Evolutionary conservation across 1,139 yeast species (phyloP).

Genomic region (Arxiozyma slooffiae): DNA sequence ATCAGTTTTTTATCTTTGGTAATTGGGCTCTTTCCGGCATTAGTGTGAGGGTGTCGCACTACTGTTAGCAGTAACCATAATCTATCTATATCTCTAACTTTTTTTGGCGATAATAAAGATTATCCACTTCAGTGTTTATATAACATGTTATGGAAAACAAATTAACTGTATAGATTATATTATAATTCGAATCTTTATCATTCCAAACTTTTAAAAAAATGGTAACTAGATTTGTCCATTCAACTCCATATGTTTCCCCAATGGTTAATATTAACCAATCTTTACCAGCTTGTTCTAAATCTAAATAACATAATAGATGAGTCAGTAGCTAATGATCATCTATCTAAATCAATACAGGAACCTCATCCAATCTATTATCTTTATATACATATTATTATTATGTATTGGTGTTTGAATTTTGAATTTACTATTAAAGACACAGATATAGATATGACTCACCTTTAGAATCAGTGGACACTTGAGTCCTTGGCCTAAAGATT

Average conservation of each 20-base stretch:
- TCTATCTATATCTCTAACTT: not conserved
- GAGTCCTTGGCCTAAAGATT: slow-evolving; percentile 58
- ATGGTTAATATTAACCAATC: slow-evolving; percentile 45
- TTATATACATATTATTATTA: slow-evolving; percentile 19
- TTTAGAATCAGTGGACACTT: slow-evolving; percentile 49
- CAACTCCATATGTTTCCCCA: slow-evolving; percentile 60
- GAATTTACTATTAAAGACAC: slow-evolving; percentile 53
- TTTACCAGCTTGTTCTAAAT: slow-evolving; percentile 36
- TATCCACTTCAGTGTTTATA: not conserved
- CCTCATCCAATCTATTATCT: slow-evolving; percentile 36
- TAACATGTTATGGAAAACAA: not conserved
- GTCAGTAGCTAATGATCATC: slow-evolving; percentile 57
- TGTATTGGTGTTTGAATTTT: not conserved
- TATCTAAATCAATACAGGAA: slow-evolving; percentile 67
- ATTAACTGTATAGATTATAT: not conserved
- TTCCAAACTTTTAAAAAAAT: slow-evolving; percentile 50
- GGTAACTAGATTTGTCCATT: slow-evolving; percentile 72
- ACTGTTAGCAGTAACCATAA: not conserved
- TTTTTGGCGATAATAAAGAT: not conserved
- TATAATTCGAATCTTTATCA: slow-evolving; percentile 3
- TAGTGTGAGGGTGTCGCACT: not conserved
- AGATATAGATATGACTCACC: slow-evolving; percentile 56
- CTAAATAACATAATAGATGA: slow-evolving; percentile 55
- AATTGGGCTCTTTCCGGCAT: not conserved
- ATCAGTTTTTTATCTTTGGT: not conserved